Base-by-base conservation (phyloP, 805 yeast genomes). In the Candida sonorensis region DNA sequence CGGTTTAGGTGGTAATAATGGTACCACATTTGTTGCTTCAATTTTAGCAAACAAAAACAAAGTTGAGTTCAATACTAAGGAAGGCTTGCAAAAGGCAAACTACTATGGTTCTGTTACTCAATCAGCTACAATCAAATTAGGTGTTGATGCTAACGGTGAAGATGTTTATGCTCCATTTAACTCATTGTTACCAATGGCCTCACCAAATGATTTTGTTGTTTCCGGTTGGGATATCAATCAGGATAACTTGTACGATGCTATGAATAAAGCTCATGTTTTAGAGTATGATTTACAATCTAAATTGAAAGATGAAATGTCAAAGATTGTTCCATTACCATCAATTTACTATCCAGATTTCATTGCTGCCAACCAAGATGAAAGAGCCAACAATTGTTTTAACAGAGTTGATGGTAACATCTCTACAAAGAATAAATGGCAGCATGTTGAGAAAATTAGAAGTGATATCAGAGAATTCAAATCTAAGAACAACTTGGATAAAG, bases 1-100 rank as follows among this genome's bases (percentile, higher is more conserved):
- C 22, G 97, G 97, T 47, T 69, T 88, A 45, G 97, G 97, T 48
- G 97, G 97, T 61, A 88, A 88, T 69, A 88, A 88, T 55, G 97
- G 97, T 60, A 72, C 96, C 37, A 88, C 97, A 10, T 69, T 90
- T 44, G 75, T 87, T 34, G 87, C 90, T 27, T 80, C 96, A 8
- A 69, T 79, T 31, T 72, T 82, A 44, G 95, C 97, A 38, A 88
- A 88, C 68, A 85, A 80, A 51, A 70, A 83, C 57, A 71, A 82
- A 41, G 57, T 88, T 42, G 61, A 74, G 31, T 88, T 88, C 66
- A 77, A 83, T 53, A 86, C 82, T 49, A 87, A 86, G 63, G 78
- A 77, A 34, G 95, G 95, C 33, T 68, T 66, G 17, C 69, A 75
- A 29, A 67, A 68, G 42, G 69, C 79, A 35, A 88, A 87, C 63